phyloP scores from a whole-genome alignment of 1,139 yeast genomes.

The Saccharomyces hybrid region DNA sequence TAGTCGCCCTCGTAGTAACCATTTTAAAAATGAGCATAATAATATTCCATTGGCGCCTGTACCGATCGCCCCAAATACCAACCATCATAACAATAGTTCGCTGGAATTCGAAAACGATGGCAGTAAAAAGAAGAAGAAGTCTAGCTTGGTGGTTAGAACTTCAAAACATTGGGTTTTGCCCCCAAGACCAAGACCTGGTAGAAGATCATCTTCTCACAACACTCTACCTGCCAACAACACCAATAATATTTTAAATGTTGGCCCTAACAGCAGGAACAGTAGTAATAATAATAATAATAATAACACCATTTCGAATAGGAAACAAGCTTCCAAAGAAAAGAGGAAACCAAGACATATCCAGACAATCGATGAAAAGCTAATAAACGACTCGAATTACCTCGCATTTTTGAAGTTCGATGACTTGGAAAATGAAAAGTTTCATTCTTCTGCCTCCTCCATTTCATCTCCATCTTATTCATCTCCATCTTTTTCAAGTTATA shows the following conservation, averaged over 20 bases:
- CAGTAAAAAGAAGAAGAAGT: neutral
- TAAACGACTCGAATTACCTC: constrained; percentile 6
- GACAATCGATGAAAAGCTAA: neutral
- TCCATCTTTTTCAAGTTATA: neutral
- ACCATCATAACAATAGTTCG: neutral
- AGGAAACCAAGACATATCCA: neutral
- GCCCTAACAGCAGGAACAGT: neutral
- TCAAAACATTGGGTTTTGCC: constrained; percentile 32
- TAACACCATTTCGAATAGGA: neutral
- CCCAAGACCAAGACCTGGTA: constrained; percentile 49
- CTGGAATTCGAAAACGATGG: neutral
- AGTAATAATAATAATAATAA: neutral
- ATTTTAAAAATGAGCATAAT: neutral
- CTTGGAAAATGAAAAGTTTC: constrained; percentile 14
- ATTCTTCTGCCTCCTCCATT: neutral
- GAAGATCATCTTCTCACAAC: constrained; percentile 23
- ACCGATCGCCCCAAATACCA: constrained; percentile 5
- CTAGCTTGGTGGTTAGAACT: constrained; percentile 21
- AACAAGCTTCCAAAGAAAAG: neutral
- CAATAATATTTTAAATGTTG: neutral
- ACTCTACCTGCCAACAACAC: neutral
- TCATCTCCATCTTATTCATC: neutral
- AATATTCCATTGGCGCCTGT: constrained; percentile 1
- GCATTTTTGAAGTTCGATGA: constrained; percentile 30
- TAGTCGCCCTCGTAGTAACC: neutral